Evolutionary conservation across 2,329 filamentous ascomycete species (phyloP).

Genomic region (Sordariomycetes sp.): DNA sequence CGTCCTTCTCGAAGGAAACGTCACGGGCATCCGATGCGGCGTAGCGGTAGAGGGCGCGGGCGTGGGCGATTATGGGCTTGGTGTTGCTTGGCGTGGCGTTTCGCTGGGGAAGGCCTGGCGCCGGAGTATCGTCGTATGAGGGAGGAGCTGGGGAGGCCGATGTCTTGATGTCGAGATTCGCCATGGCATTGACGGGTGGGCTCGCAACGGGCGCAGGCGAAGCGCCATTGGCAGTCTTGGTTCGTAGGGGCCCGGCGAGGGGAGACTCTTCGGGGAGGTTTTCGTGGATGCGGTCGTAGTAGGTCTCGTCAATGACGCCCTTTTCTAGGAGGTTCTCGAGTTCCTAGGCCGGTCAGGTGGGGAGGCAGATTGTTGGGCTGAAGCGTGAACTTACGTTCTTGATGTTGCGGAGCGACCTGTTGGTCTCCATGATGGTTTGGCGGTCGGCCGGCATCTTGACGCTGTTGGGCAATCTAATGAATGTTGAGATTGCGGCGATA

Average conservation of each 20-base stretch:
- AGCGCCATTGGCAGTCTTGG: conserved; percentile 15
- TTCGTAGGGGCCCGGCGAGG: conserved; percentile 38
- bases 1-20: conserved; percentile 70
- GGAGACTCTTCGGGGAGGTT: conserved; percentile 66
- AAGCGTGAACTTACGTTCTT: conserved; percentile 56
- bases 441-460: conserved; percentile 41
- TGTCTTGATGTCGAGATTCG: conserved; percentile 22
- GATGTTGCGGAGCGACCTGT: conserved; percentile 79
- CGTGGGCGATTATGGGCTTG: conserved; percentile 59
- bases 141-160: conserved; percentile 33
- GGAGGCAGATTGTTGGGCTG: not conserved
- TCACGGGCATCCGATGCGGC: conserved; percentile 71
- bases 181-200: conserved; percentile 11
- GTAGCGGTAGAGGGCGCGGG: conserved; percentile 79
- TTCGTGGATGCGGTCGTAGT: conserved; percentile 65
- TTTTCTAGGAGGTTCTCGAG: conserved; percentile 83
- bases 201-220: conserved; percentile 13
- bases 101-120: conserved; percentile 29
- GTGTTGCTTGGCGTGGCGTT: conserved; percentile 11
- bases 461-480: too few species aligned
- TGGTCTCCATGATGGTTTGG: conserved; percentile 58
- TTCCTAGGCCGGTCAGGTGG: conserved; percentile 51
- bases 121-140: conserved; percentile 39
- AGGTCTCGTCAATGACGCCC: conserved; percentile 64
- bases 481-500: too few species aligned